Percentiles rank a stretch among this genome's conserved stretches.
Conservation (phyloP, 2,329 filamentous ascomycete species). For the Cladosporium sp. region DNA sequence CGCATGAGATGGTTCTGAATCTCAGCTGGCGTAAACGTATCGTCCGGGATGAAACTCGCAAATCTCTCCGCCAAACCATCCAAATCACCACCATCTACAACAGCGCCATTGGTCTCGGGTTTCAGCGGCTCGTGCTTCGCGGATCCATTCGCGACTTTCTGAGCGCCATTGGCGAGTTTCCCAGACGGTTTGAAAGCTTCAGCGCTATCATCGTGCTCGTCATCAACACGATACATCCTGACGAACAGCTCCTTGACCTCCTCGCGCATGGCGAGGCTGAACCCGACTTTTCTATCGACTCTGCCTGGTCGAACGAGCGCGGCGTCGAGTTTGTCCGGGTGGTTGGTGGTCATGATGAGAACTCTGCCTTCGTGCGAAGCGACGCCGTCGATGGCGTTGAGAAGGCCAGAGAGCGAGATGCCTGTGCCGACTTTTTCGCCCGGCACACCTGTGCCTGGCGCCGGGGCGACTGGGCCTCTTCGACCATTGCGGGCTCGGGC, state of each 20-base stretch:
- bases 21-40: conserved; percentile 49
- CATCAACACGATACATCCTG: conserved; percentile 32
- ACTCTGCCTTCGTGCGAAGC: conserved; percentile 74
- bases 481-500: too few relatives aligned
- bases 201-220: conserved; percentile 14
- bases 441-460: conserved; percentile 7
- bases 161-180: not conserved
- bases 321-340: conserved; percentile 65
- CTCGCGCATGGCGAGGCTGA: conserved; percentile 44
- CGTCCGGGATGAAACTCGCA: conserved; percentile 42
- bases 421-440: conserved; percentile 41
- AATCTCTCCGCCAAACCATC: conserved; percentile 42
- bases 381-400: conserved; percentile 82
- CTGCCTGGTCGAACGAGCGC: conserved; percentile 66
- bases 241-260: conserved; percentile 42
- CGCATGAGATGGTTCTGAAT: conserved; percentile 51
- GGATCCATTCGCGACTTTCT: conserved; percentile 1
- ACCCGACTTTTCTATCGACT: conserved; percentile 63
- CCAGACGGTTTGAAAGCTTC: too few relatives aligned
- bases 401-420: conserved; percentile 73
- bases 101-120: conserved; percentile 14
- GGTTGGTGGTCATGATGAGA: conserved; percentile 79
- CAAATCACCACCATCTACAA: conserved; percentile 27
- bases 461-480: too few relatives aligned
- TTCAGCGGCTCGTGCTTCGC: conserved; percentile 2